Conservation (phyloP, 2,329 filamentous ascomycete genomes). For the Neofusicoccum cordaticola region DNA sequence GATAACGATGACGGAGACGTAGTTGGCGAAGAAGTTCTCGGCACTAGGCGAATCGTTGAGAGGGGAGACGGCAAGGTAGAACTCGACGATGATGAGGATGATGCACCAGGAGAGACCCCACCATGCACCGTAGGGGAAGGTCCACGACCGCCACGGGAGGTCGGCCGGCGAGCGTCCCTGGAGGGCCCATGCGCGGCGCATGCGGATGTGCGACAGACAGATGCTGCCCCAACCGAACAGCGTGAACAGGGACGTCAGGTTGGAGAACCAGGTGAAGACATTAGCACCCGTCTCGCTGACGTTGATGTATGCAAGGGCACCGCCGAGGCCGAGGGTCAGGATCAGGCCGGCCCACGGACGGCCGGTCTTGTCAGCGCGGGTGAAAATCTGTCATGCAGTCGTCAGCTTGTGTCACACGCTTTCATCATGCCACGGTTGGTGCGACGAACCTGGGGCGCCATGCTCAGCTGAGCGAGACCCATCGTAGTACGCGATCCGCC, state of each 20-base stretch:
- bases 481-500: constrained; percentile 45
- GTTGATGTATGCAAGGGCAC: constrained; percentile 42
- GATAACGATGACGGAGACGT: constrained; percentile 44
- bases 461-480: constrained; percentile 43
- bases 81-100: constrained; percentile 46
- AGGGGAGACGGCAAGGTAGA: constrained; percentile 50
- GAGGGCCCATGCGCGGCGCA: constrained; percentile 56
- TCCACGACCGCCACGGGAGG: constrained; percentile 51
- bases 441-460: constrained; percentile 38
- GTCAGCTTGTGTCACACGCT: not conserved
- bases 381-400: constrained; percentile 9
- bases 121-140: constrained; percentile 44
- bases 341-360: constrained; percentile 36
- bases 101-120: constrained; percentile 47
- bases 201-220: constrained; percentile 61
- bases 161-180: constrained; percentile 64
- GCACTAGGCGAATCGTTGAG: constrained; percentile 35
- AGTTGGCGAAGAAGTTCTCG: constrained; percentile 48
- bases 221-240: constrained; percentile 71
- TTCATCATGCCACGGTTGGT: not conserved
- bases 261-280: constrained; percentile 51
- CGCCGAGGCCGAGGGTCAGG: constrained; percentile 28
- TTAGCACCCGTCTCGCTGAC: constrained; percentile 40
- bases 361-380: constrained; percentile 34
- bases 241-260: constrained; percentile 46